phyloP scores from a whole-genome alignment of 495 filamentous ascomycete genomes.

The Aspergillus taichungensis region DNA sequence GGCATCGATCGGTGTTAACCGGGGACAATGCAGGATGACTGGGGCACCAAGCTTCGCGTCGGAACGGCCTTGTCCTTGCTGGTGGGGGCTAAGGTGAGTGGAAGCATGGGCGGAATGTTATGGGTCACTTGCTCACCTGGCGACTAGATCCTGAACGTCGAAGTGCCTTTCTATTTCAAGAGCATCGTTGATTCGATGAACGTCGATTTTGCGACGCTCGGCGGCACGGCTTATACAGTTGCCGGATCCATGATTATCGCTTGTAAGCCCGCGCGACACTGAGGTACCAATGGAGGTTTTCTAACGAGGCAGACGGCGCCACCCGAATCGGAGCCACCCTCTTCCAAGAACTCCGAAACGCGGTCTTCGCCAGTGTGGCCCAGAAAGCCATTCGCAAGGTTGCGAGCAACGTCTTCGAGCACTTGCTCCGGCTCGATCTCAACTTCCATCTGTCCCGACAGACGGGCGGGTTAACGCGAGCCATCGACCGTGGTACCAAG shows the following conservation, averaged over 20 bases:
- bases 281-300: too few species aligned
- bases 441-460: slow-evolving; percentile 91
- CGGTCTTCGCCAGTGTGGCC: slow-evolving; percentile 91
- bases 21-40: slow-evolving; percentile 46
- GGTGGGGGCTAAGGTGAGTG: slow-evolving; percentile 69
- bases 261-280: slow-evolving; percentile 36
- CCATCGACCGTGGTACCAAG: slow-evolving; percentile 94
- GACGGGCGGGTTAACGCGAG: slow-evolving; percentile 87
- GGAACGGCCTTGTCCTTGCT: slow-evolving; percentile 70
- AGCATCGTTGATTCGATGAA: slow-evolving; percentile 97
- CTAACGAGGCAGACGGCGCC: slow-evolving; percentile 55
- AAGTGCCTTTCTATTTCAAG: slow-evolving; percentile 98
- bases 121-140: slow-evolving; percentile 9
- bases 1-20: slow-evolving; percentile 7
- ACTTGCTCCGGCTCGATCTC: slow-evolving; percentile 79
- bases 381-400: slow-evolving; percentile 93
- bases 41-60: slow-evolving; percentile 76
- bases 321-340: slow-evolving; percentile 79
- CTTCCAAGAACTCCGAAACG: slow-evolving; percentile 89
- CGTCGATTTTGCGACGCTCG: slow-evolving; percentile 73
- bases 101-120: background rate
- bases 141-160: slow-evolving; percentile 75
- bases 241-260: slow-evolving; percentile 89
- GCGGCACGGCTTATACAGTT: slow-evolving; percentile 78
- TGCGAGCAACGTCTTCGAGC: slow-evolving; percentile 84